These are phyloP conservation scores for Lagenidium sp. DNA, from an alignment of 352 stramenopile species.

Conservation along the genomic window DNA sequence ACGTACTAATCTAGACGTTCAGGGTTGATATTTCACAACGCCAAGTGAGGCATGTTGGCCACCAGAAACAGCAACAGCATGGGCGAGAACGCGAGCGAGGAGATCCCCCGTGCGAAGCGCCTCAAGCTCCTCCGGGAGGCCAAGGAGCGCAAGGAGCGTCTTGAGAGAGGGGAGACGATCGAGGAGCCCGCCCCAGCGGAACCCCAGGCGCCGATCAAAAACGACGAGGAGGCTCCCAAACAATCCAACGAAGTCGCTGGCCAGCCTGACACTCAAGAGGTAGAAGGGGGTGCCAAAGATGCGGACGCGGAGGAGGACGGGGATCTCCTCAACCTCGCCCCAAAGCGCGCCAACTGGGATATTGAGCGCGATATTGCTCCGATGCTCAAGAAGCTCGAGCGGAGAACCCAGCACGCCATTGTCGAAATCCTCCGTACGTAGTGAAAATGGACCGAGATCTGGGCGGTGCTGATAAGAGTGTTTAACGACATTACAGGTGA, in stretches of 20 bases:
- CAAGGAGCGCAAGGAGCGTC: conserved; percentile 64
- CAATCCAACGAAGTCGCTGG: neutral
- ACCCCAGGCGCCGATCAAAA: conserved; percentile 4
- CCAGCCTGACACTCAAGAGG: conserved; percentile 13
- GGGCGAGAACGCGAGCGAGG: conserved; percentile 28
- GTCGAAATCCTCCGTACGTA: conserved; percentile 74
- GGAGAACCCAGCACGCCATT: conserved; percentile 77
- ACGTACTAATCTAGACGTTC: too few species aligned
- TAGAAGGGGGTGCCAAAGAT: conserved; percentile 14
- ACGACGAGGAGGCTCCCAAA: conserved; percentile 3
- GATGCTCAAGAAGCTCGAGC: conserved; percentile 83
- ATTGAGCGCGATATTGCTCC: conserved; percentile 82
- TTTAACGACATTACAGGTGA: conserved; percentile 32
- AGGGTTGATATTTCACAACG: conserved; percentile 1
- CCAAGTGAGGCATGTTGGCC: conserved; percentile 1
- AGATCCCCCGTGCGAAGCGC: conserved; percentile 74
- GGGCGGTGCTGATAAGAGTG: neutral
- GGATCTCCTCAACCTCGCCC: conserved; percentile 64
- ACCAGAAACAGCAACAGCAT: conserved; percentile 17
- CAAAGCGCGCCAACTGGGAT: conserved; percentile 83
- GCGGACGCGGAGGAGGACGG: conserved; percentile 41
- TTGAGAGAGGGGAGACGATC: conserved; percentile 20
- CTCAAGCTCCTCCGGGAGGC: conserved; percentile 79
- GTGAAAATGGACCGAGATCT: neutral
- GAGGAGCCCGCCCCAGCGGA: conserved; percentile 4